Conservation (phyloP, 2,329 filamentous ascomycete genomes). For the Fusarium praegraminearum region DNA sequence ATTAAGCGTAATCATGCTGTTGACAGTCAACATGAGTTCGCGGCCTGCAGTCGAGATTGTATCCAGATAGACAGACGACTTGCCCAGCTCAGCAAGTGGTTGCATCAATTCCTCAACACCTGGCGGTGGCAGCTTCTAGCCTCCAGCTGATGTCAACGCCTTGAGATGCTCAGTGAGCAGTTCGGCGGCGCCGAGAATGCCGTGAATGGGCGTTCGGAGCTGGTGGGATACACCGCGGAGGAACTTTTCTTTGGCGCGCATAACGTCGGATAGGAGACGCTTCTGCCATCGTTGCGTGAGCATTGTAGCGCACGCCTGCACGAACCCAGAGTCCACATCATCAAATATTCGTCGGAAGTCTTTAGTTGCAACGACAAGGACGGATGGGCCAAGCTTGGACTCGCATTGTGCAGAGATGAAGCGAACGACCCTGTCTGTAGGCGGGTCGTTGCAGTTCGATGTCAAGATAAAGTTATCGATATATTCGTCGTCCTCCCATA, state of each 20-base stretch:
- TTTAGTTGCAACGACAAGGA: constrained; percentile 55
- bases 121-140: rapidly evolving
- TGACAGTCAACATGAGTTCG: constrained; percentile 59
- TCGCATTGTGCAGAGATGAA: constrained; percentile 54
- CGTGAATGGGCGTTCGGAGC: constrained; percentile 61
- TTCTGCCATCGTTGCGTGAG: constrained; percentile 56
- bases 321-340: constrained; percentile 60
- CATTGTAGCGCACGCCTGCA: constrained; percentile 55
- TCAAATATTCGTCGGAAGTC: constrained; percentile 60
- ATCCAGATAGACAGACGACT: constrained; percentile 42
- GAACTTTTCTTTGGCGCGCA: constrained; percentile 59
- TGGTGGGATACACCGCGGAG: constrained; percentile 61
- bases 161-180: constrained; percentile 57
- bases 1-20: constrained; percentile 58
- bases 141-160: constrained; percentile 25
- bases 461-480: constrained; percentile 55
- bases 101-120: constrained; percentile 17
- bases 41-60: constrained; percentile 56
- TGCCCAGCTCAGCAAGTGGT: not conserved
- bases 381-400: constrained; percentile 48
- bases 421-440: constrained; percentile 51
- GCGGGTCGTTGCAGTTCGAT: constrained; percentile 51
- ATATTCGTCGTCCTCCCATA: constrained; percentile 59
- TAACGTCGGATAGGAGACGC: constrained; percentile 54
- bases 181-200: constrained; percentile 56